phyloP scores from a whole-genome alignment of 179 eudicot genomes.

The Beta lomatogona region DNA sequence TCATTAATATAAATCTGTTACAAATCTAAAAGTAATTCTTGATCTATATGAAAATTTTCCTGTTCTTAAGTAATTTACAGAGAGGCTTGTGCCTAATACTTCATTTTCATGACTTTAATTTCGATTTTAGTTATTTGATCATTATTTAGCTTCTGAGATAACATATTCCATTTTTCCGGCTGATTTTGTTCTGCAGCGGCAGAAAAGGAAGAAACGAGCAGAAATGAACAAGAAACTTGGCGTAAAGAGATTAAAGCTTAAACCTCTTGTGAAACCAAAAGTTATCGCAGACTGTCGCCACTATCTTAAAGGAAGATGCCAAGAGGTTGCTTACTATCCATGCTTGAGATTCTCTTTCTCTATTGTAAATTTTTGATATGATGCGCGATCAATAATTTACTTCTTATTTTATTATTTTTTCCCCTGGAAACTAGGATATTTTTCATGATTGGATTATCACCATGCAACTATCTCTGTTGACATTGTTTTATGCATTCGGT shows the following conservation, averaged over 20 bases:
- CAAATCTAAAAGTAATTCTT: not conserved
- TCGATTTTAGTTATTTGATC: not conserved
- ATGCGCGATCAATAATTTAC: not conserved
- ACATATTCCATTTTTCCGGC: not conserved
- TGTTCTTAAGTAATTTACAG: not conserved
- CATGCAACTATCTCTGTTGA: not conserved
- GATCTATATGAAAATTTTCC: not conserved
- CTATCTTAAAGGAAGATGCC: conserved; percentile 84
- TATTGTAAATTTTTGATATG: not conserved
- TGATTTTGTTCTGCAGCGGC: conserved; percentile 46
- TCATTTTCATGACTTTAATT: not conserved
- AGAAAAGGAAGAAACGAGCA: conserved; percentile 72
- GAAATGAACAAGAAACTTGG: conserved; percentile 77
- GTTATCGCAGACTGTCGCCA: conserved; percentile 70
- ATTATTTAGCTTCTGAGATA: not conserved
- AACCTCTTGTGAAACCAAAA: conserved; percentile 65
- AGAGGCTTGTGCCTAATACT: not conserved
- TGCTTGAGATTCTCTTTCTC: conserved; percentile 12
- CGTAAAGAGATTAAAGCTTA: conserved; percentile 68
- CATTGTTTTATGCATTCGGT: not conserved
- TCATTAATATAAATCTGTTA: not conserved
- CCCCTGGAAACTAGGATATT: not conserved
- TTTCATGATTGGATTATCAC: not conserved
- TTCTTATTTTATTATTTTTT: not conserved
- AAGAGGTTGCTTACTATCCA: conserved; percentile 53